Evolutionary conservation across 768 basidiomycete species (phyloP), one percentile per base, ranked within the genome.

Genomic region (Mycena kentingensis): DNA sequence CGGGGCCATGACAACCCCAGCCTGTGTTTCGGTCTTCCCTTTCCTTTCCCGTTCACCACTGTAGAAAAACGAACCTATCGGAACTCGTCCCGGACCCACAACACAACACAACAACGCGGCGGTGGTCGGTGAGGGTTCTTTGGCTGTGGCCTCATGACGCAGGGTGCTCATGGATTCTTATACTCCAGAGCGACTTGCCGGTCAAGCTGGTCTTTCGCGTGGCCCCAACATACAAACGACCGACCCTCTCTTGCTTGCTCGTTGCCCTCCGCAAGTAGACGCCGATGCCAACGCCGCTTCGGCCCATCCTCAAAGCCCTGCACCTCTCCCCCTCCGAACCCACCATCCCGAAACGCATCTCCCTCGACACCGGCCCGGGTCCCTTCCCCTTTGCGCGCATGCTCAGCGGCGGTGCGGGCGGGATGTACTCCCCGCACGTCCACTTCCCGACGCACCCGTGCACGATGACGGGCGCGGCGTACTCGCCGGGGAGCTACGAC

Each of bases 401-500:
- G 58, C 77, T 67, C 51, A 87, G 51, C 44, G 58, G 63, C 18
- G 34, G 52, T 66, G 75, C 45, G 68, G 77, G 21, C 52, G 44
- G 58, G 39, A 50, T 73, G 65, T 69, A 55, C 18, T 69, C 74
- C 0, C 75, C 74, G 2, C 81, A 77, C 58, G 82, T 84, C 48
- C 83, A 83, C 67, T 84, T 84, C 54, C 82, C 83, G 4, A 79
- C 82, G 5, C 75, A 81, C 1, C 80, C 82, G 19, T 60, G 69
- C 16, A 72, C 75, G 3, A 78, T 80, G 32, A 84, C 77, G 7
- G 80, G 77, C 52, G 73, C 74, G 42, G 82, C 87, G 5, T 82
- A 91, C 63, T 87, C 89, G 0, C 70, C 85, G 1, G 63, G 73
- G 19, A 72, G 71, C 1, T 92, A 91, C 67, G 89, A 92, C 64